These are phyloP conservation scores for Trypanosoma platydactyli DNA, from an alignment of 208 protist species.

Conservation along the genomic window DNA sequence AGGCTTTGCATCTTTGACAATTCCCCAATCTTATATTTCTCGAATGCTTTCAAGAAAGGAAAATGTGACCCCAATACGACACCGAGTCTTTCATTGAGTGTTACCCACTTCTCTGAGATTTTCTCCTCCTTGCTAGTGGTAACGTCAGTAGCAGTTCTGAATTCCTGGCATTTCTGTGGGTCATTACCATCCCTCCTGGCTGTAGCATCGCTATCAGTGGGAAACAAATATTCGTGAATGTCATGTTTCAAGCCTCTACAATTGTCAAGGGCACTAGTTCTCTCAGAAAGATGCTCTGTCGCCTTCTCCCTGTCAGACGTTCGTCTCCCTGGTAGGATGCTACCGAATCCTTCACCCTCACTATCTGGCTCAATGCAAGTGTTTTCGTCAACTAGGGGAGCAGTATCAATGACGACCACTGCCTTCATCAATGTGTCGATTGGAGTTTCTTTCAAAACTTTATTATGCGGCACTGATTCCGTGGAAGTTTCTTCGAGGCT, in stretches of 20 bases:
- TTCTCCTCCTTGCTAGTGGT: background rate
- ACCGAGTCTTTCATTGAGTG: conserved; percentile 42
- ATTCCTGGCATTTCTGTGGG: background rate
- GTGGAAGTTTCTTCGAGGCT: background rate
- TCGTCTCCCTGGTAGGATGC: conserved; percentile 45
- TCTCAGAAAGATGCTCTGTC: too few relatives aligned
- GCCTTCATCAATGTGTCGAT: conserved; percentile 33
- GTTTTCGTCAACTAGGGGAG: conserved; percentile 62
- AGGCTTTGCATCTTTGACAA: background rate
- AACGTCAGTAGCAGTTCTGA: background rate
- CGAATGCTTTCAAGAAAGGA: conserved; percentile 44
- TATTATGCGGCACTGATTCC: background rate
- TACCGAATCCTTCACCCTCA: conserved; percentile 82
- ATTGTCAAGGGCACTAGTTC: background rate
- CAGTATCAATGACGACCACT: conserved; percentile 52
- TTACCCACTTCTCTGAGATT: conserved; percentile 42
- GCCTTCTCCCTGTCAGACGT: background rate
- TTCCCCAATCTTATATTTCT: conserved; percentile 2
- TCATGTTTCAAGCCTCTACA: conserved; percentile 51
- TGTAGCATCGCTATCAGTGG: background rate
- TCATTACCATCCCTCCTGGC: background rate
- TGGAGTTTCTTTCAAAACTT: conserved; percentile 40
- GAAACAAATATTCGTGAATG: conserved; percentile 54
- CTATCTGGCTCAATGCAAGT: conserved; percentile 70
- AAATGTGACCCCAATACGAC: conserved; percentile 47